phyloP scores from a whole-genome alignment of 768 basidiomycete genomes.

The Nidula microcarpa region DNA sequence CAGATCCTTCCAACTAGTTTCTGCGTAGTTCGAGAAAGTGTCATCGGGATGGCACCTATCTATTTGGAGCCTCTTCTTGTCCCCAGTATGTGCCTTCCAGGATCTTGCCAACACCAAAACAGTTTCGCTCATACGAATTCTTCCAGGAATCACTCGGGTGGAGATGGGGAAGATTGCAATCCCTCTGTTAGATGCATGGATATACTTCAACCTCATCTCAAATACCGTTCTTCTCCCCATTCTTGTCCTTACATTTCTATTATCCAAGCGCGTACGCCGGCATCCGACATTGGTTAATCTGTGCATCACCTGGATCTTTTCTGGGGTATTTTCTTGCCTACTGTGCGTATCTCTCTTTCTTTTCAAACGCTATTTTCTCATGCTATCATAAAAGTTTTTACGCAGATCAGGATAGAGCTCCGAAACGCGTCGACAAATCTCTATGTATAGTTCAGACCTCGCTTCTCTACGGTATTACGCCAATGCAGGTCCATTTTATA shows the following conservation, averaged over 20 bases:
- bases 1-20: conserved; percentile 9
- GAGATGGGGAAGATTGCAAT: conserved; percentile 15
- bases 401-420: conserved; percentile 27
- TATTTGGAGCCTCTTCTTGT: too few species aligned
- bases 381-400: conserved; percentile 26
- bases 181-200: conserved; percentile 32
- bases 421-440: conserved; percentile 28
- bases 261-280: conserved; percentile 31
- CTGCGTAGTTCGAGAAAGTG: too few species aligned
- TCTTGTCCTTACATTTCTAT: conserved; percentile 39
- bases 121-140: too few species aligned
- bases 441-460: conserved; percentile 44
- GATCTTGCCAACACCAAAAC: too few species aligned
- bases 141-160: neutral
- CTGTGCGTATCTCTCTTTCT: conserved; percentile 27
- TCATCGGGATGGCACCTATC: too few species aligned
- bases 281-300: conserved; percentile 44
- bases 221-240: conserved; percentile 42
- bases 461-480: conserved; percentile 33
- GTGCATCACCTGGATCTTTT: conserved; percentile 45
- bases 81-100: too few species aligned
- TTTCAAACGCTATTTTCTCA: neutral
- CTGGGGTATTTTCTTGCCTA: conserved; percentile 37
- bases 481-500: conserved; percentile 24
- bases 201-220: conserved; percentile 41